Evolutionary conservation across 164 flowering plant genomes (phyloP).

Genomic region (Vitis labrusca): DNA sequence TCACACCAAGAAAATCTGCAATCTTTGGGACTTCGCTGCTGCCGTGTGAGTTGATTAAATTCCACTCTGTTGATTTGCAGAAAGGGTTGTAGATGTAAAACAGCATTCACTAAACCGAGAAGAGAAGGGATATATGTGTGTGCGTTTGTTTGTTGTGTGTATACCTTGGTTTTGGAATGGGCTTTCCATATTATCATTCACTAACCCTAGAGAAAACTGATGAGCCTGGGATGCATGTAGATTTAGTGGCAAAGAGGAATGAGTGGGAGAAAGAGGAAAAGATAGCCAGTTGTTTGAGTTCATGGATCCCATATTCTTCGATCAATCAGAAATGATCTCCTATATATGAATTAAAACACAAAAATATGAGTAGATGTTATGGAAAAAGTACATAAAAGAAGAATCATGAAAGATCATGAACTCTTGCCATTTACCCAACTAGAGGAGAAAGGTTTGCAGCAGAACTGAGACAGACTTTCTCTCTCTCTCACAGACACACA

Average conservation of each 20-base stretch:
- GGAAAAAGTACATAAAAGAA: not conserved
- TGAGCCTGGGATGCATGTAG: conserved; percentile 49
- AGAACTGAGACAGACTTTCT: not conserved
- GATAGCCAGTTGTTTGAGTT: conserved; percentile 89
- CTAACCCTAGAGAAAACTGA: conserved; percentile 64
- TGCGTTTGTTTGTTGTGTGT: too few relatives aligned
- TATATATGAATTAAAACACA: not conserved
- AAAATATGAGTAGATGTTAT: not conserved
- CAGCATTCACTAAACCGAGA: too few relatives aligned
- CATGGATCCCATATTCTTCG: conserved; percentile 42
- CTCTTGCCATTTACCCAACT: not conserved
- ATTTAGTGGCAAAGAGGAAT: conserved; percentile 52
- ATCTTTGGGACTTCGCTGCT: conserved; percentile 64
- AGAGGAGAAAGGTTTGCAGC: not conserved
- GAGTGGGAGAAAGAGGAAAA: conserved; percentile 67
- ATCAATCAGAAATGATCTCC: not conserved
- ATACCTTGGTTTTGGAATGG: conserved; percentile 74
- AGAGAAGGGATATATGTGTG: too few relatives aligned
- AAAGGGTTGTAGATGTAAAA: too few relatives aligned
- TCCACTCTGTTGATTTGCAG: conserved; percentile 55
- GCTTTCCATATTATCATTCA: conserved; percentile 48
- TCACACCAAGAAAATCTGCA: conserved; percentile 81
- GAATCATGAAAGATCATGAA: not conserved
- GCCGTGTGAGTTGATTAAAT: conserved; percentile 44
- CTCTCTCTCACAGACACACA: conserved; percentile 19